These are phyloP conservation scores for Papiliotrema nemorosa DNA, from an alignment of 1,284 basidiomycete genomes.

Conservation along the genomic window DNA sequence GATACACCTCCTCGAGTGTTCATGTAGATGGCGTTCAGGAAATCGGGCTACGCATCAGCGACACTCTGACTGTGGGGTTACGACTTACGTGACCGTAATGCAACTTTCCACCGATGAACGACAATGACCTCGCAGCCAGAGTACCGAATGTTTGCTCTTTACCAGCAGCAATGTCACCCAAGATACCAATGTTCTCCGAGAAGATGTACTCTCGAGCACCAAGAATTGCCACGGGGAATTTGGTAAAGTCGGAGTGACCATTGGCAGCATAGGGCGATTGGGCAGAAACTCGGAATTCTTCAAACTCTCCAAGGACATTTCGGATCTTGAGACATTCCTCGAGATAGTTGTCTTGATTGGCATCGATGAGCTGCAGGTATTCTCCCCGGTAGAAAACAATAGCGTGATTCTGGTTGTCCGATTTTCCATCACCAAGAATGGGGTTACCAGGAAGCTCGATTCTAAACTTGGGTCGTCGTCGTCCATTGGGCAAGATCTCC, in stretches of 20 bases:
- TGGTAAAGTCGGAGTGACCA: conserved; percentile 80
- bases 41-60: conserved; percentile 67
- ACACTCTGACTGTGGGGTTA: no score
- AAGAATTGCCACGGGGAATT: conserved; percentile 90
- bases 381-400: conserved; percentile 99
- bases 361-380: conserved; percentile 97
- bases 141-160: conserved; percentile 99
- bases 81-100: conserved; percentile 74
- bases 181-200: conserved; percentile 99
- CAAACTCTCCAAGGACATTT: conserved; percentile 97
- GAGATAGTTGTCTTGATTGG: conserved; percentile 99
- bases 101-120: conserved; percentile 96
- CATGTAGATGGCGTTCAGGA: conserved; percentile 98
- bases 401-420: conserved; percentile 99
- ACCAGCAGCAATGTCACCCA: conserved; percentile 96
- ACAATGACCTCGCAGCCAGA: conserved; percentile 86
- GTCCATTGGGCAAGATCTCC: conserved; percentile 85
- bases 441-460: conserved; percentile 98
- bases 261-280: conserved; percentile 84
- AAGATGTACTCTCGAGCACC: conserved; percentile 99
- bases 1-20: conserved; percentile 96
- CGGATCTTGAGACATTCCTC: conserved; percentile 99
- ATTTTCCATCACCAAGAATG: conserved; percentile 98
- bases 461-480: conserved; percentile 92
- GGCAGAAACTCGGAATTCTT: conserved; percentile 81